Percentiles rank a stretch among this genome's conserved stretches.
Evolutionary conservation across 73 alveolate species (phyloP).

Genomic region (Effrenium voratum): DNA sequence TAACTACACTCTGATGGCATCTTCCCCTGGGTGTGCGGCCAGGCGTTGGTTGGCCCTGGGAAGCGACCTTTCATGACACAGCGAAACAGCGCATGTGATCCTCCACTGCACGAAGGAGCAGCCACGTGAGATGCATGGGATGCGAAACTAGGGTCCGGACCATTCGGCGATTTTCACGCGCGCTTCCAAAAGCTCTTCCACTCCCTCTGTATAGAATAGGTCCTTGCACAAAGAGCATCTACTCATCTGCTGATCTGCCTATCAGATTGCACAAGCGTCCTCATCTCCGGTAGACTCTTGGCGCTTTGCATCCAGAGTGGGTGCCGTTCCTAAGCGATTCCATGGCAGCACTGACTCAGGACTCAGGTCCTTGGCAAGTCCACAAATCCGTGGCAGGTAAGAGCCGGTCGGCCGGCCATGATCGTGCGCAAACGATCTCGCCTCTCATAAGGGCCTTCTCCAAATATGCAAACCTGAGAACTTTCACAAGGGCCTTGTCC

Average conservation of each 20-base stretch:
- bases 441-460: conserved; percentile 96
- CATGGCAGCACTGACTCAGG: background rate
- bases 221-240: too few relatives aligned
- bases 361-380: background rate
- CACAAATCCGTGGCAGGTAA: background rate
- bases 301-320: conserved; percentile 91
- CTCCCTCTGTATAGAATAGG: conserved; percentile 95
- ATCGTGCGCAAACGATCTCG: conserved; percentile 96
- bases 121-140: background rate
- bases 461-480: conserved; percentile 94
- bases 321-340: conserved; percentile 86
- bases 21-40: background rate
- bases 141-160: background rate
- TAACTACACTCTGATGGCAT: background rate
- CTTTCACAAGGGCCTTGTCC: background rate
- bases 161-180: conserved; percentile 95
- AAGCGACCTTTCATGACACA: conserved; percentile 67
- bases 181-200: conserved; percentile 95
- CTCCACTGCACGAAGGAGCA: background rate
- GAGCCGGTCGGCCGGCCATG: conserved; percentile 82
- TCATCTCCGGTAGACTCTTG: conserved; percentile 90
- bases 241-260: background rate
- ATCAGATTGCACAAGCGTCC: conserved; percentile 4
- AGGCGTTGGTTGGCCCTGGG: conserved; percentile 95
- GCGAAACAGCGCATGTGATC: too few relatives aligned